Conservation (phyloP, 306 rosid species). For the Datisca glomerata region DNA sequence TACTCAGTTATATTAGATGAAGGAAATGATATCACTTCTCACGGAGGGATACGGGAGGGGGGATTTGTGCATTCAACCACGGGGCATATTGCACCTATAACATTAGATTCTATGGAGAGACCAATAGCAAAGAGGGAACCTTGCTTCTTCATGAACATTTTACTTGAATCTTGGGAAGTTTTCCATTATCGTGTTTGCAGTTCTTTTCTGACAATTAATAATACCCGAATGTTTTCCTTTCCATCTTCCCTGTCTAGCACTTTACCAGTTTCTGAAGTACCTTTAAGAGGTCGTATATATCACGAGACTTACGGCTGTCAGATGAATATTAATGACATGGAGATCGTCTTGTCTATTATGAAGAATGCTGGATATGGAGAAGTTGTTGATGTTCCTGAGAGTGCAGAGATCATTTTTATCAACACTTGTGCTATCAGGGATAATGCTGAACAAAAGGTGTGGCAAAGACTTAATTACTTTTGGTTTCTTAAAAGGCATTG, state of each 20-base stretch:
- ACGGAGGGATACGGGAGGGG: too few relatives aligned
- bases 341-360: conserved; percentile 80
- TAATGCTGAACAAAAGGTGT: conserved; percentile 92
- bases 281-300: conserved; percentile 63
- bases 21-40: too few relatives aligned
- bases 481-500: conserved; percentile 97
- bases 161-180: too few relatives aligned
- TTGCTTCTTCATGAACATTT: too few relatives aligned
- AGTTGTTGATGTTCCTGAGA: conserved; percentile 69
- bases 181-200: too few relatives aligned
- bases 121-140: too few relatives aligned
- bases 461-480: conserved; percentile 98
- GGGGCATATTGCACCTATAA: too few relatives aligned
- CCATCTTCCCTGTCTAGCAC: conserved; percentile 27
- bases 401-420: conserved; percentile 83
- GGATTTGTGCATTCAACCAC: too few relatives aligned
- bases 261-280: conserved; percentile 33
- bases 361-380: conserved; percentile 74
- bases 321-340: conserved; percentile 97
- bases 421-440: conserved; percentile 98
- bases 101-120: too few relatives aligned
- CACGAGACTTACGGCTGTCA: conserved; percentile 99
- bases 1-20: too few relatives aligned
- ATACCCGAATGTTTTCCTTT: too few relatives aligned
- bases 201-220: too few relatives aligned